phyloP scores from a whole-genome alignment of 257 asterid genomes.

The Solanum phureja region DNA sequence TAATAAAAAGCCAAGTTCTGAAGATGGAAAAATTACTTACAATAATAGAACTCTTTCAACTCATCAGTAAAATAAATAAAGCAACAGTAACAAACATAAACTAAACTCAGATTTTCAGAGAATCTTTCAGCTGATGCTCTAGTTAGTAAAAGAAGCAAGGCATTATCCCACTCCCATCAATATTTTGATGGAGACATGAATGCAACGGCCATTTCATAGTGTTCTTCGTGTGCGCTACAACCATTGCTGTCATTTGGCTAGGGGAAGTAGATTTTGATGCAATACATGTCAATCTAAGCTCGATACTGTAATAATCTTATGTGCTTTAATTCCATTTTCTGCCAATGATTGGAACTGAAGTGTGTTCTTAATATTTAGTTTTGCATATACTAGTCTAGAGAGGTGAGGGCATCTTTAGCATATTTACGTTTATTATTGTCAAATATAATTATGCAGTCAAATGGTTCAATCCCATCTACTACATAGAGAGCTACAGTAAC shows the following conservation, averaged over 20 bases:
- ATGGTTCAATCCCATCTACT: background rate
- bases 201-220: background rate
- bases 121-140: background rate
- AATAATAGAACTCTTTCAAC: background rate
- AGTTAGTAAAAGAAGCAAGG: background rate
- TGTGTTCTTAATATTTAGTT: background rate
- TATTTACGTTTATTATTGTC: background rate
- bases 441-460: background rate
- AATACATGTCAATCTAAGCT: background rate
- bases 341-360: background rate
- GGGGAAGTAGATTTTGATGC: background rate
- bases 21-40: background rate
- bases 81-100: background rate
- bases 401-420: background rate
- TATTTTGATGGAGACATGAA: background rate
- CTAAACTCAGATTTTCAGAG: background rate
- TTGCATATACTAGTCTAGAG: background rate
- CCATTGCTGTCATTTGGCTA: background rate
- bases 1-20: background rate
- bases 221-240: background rate
- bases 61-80: background rate
- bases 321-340: background rate
- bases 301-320: background rate
- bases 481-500: background rate
- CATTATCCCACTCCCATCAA: background rate